phyloP scores from a whole-genome alignment of 352 stramenopile species.

The Pythium aristosporum region DNA sequence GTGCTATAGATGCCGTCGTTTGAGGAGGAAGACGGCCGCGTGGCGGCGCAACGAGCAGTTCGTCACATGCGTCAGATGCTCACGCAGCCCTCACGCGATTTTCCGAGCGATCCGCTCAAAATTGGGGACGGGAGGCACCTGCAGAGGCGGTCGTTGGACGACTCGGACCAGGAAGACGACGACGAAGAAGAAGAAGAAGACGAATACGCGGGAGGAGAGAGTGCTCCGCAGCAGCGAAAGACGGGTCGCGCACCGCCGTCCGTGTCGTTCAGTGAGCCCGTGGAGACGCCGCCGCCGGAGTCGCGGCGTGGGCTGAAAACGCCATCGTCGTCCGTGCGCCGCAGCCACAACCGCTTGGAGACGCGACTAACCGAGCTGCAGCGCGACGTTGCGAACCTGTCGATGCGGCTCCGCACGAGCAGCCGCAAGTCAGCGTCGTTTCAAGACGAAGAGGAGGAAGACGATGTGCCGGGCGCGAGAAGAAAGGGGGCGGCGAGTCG shows the following conservation, averaged over 20 bases:
- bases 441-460: constrained; percentile 7
- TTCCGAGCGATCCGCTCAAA: neutral
- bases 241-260: constrained; percentile 13
- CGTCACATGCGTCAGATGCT: constrained; percentile 8
- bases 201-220: constrained; percentile 1
- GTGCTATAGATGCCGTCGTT: constrained; percentile 21
- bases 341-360: constrained; percentile 56
- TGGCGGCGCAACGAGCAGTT: constrained; percentile 3
- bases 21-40: constrained; percentile 25
- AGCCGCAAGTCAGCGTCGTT: constrained; percentile 31
- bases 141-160: neutral
- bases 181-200: constrained; percentile 20
- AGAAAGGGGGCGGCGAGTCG: neutral
- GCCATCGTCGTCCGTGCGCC: constrained; percentile 35
- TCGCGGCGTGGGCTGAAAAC: neutral
- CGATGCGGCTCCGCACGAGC: constrained; percentile 51
- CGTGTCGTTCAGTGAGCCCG: constrained; percentile 30
- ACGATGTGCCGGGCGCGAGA: neutral
- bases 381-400: constrained; percentile 74
- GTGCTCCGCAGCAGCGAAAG: neutral
- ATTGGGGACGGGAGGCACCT: neutral
- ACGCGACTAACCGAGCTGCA: constrained; percentile 69
- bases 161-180: constrained; percentile 4
- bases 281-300: constrained; percentile 10
- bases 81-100: neutral